These are phyloP conservation scores for Echria macrotheca DNA, from an alignment of 495 filamentous ascomycete species.

Conservation along the genomic window DNA sequence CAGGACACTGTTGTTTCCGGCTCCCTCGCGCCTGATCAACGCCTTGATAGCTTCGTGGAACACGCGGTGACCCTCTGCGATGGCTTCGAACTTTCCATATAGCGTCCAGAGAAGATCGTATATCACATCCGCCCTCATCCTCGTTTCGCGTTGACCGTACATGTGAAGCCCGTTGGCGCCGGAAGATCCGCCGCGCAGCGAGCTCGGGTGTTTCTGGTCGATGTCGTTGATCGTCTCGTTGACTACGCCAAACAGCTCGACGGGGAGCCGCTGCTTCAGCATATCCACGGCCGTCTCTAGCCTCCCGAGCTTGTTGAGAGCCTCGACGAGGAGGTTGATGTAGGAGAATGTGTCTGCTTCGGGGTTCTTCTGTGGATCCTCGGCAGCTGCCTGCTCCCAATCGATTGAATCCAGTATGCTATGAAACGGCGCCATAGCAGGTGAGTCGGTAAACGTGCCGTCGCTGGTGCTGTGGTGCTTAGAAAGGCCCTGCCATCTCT, in stretches of 20 bases:
- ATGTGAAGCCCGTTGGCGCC: slow-evolving; percentile 57
- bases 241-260: slow-evolving; percentile 89
- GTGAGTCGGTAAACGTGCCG: slow-evolving; percentile 42
- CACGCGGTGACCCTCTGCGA: slow-evolving; percentile 91
- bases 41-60: slow-evolving; percentile 84
- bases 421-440: slow-evolving; percentile 56
- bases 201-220: slow-evolving; percentile 80
- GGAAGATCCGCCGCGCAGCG: slow-evolving; percentile 49
- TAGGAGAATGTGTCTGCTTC: slow-evolving; percentile 94
- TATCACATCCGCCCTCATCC: slow-evolving; percentile 72
- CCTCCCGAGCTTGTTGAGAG: slow-evolving; percentile 79
- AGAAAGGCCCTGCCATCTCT: slow-evolving; percentile 77
- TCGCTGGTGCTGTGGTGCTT: slow-evolving; percentile 42
- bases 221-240: slow-evolving; percentile 93
- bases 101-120: slow-evolving; percentile 86
- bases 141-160: slow-evolving; percentile 60
- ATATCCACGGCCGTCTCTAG: slow-evolving; percentile 80
- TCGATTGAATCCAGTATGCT: slow-evolving; percentile 77
- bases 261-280: slow-evolving; percentile 86
- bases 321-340: slow-evolving; percentile 80
- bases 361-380: slow-evolving; percentile 84
- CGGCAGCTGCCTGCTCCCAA: slow-evolving; percentile 58
- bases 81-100: slow-evolving; percentile 94
- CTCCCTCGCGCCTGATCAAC: slow-evolving; percentile 71
- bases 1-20: slow-evolving; percentile 52